Conservation (phyloP, 257 asterid species). For the Jaltomata sinuosa region DNA sequence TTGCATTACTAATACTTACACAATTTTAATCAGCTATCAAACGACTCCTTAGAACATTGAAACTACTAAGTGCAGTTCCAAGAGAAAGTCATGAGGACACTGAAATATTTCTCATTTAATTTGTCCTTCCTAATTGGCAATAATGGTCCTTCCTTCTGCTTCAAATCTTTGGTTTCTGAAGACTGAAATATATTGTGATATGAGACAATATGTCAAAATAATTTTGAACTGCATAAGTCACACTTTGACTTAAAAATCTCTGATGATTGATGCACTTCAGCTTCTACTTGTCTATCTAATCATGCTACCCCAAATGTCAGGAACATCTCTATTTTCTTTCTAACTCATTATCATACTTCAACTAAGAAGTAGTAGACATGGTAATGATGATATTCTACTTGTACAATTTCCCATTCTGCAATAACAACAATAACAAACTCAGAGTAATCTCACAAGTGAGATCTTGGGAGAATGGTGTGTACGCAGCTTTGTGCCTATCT, state of each 20-base stretch:
- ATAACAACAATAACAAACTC: too few relatives aligned
- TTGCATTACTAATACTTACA: too few relatives aligned
- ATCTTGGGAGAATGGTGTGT: too few relatives aligned
- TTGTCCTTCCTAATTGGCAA: background rate
- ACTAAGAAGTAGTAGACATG: background rate
- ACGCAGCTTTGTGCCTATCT: background rate
- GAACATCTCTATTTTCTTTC: background rate
- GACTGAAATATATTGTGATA: background rate
- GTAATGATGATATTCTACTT: background rate
- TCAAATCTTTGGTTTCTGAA: background rate
- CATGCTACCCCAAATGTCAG: background rate
- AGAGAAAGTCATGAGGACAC: background rate
- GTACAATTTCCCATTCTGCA: background rate
- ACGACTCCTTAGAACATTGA: background rate
- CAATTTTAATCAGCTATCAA: too few relatives aligned
- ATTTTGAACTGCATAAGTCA: background rate
- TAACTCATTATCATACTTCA: background rate
- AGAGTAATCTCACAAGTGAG: too few relatives aligned
- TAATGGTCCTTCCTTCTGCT: background rate
- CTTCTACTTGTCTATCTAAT: background rate
- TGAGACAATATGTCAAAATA: background rate
- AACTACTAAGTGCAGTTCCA: background rate
- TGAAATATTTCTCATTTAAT: background rate
- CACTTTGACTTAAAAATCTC: background rate
- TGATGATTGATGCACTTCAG: background rate